Base-by-base conservation (phyloP, 306 rosid genomes). In the Vigna angularis region DNA sequence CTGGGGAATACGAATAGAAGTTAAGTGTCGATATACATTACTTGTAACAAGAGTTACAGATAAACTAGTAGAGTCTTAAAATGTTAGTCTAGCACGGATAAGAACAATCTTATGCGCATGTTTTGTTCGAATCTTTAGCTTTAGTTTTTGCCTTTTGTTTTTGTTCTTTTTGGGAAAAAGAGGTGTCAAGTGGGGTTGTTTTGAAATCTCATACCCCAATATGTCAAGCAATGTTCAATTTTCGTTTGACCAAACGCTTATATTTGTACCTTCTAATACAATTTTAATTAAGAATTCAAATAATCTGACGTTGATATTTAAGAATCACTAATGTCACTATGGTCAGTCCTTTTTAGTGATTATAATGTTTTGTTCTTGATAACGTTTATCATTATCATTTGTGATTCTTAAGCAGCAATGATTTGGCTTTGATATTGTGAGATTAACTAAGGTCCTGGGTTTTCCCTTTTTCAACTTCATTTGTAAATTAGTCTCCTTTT, bases 21-120 rank as follows among this genome's bases (percentile, higher is more conserved):
- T 53, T n/a, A 28, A 59, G 67, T 3, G 45, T 56, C 36, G 44
- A 66, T 13, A 16, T 55, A 55, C 40, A 13, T 56, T 73, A 47
- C 58, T 74, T 30, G 70, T 16, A 58, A 38, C 36, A 28, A 74
- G 70, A 47, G 32, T 24, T 36, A 52, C 50, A 3, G 53, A 20
- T 6, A 74, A 16, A 42, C 16, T 4, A 56, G 40, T 40, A 17
- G 9, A 70, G 61, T 36, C 42, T 36, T 5, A 6, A 6, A 5
- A 36, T 36, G 8, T 6, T 36, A 36, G 42, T 15, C 28, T 70
- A 65, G 47, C 44, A 74, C n/a, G 48, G 77, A 34, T 34, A 34
- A 34, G 61, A 61, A 8, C 47, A 74, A 42, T 30, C 42, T 57
- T 45, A 38, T 2, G 44, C 1, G 9, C n/a, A 16, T 55, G 18